These are phyloP conservation scores for Tylopilus sp. DNA, from an alignment of 1,284 basidiomycete genomes.

Conservation along the genomic window DNA sequence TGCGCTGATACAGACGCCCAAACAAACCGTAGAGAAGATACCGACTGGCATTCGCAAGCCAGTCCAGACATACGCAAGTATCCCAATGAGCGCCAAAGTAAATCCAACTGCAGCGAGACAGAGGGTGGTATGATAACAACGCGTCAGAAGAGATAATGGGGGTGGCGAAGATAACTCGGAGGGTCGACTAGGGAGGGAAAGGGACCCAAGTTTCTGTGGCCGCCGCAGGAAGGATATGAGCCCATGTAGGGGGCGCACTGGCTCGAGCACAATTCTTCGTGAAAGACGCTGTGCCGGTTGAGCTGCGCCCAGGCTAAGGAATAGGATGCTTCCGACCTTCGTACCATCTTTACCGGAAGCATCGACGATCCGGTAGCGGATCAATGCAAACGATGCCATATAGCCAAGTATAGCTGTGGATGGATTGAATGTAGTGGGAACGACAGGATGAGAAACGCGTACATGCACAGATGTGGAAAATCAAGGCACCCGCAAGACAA, in stretches of 20 bases:
- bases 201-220: neutral
- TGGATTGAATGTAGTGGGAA: neutral
- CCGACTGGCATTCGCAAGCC: slow-evolving; percentile 24
- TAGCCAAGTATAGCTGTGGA: slow-evolving; percentile 29
- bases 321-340: slow-evolving; percentile 12
- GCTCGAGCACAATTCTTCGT: slow-evolving; percentile 19
- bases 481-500: slow-evolving; percentile 29
- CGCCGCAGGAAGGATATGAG: slow-evolving; percentile 1
- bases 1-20: slow-evolving; percentile 20
- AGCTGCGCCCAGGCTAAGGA: slow-evolving; percentile 1
- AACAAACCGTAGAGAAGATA: slow-evolving; percentile 27
- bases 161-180: slow-evolving; percentile 1
- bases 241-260: slow-evolving; percentile 9
- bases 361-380: slow-evolving; percentile 28
- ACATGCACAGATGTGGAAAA: slow-evolving; percentile 33
- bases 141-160: slow-evolving; percentile 22
- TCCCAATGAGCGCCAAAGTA: slow-evolving; percentile 24
- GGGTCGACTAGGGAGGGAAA: neutral
- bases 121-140: slow-evolving; percentile 28
- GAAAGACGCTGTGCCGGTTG: slow-evolving; percentile 9
- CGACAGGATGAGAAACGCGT: slow-evolving; percentile 3
- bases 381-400: slow-evolving; percentile 27
- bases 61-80: slow-evolving; percentile 26
- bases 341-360: slow-evolving; percentile 8
- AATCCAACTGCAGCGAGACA: slow-evolving; percentile 26